Evolutionary conservation across 2,329 filamentous ascomycete genomes (phyloP), one percentile per base, ranked within the genome.

Genomic region (Neofusicoccum cordaticola): DNA sequence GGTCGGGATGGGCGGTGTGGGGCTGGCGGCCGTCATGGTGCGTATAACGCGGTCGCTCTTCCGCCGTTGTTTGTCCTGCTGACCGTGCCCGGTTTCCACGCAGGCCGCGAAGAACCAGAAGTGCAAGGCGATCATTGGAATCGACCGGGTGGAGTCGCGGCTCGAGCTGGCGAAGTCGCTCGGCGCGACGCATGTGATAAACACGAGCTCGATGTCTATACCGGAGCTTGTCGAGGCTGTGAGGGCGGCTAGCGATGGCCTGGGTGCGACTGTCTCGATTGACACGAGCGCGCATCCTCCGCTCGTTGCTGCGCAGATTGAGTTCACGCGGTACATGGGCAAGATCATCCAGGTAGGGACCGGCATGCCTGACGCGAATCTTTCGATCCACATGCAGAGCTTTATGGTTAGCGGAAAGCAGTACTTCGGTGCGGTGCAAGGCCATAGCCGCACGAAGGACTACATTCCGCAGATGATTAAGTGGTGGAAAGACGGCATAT

Each of bases 361-460:
- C 0, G 77, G 82, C 3, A 56, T 63, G 41, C 78, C 81, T 1
- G 76, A 80, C 4, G 74, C 77, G 1, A 73, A 75, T 27, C 62
- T 84, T 4, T 72, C 71, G 3, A 67, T 84, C 4, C 75, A 76
- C 3, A 76, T 80, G 62, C 79, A 81, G 39, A 72, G 74, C 17
- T 83, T 82, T 67, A 84, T 84, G 81, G 73, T 78, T 12, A 74
- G 74, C 8, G 82, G 81, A 0, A 83, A 83, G 68, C 78, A 78
- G 57, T 82, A 79, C 51, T 78, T 82, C 8, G 81, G 82, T 0
- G 81, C 81, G 7, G 76, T 78, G 11, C 79, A 83, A 39, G 80
- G 80, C 0, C 78, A 82, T 41, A 74, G 77, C 9, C 70, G 73
- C 27, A 74, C 79, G 50, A 63, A 68, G 3, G 53, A 65, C 6